phyloP scores from a whole-genome alignment of 257 asterid species.

The Penstemon barbatus region DNA sequence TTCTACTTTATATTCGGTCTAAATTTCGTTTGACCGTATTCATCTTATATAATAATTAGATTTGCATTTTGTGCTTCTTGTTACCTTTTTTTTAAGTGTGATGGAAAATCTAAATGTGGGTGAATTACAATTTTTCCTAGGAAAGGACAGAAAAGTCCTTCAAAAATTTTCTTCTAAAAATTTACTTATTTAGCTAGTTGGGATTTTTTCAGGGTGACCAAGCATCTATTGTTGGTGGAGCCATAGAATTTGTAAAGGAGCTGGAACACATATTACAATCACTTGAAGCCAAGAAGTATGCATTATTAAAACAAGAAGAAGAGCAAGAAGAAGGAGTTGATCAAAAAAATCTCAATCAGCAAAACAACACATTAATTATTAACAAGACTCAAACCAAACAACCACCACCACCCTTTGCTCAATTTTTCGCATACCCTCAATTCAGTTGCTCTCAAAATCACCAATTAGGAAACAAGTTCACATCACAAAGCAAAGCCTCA shows the following conservation, averaged over 20 bases:
- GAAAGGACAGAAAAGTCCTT: neutral
- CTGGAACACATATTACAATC: constrained; percentile 87
- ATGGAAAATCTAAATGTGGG: too few relatives aligned
- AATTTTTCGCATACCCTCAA: constrained; percentile 77
- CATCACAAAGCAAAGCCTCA: constrained; percentile 68
- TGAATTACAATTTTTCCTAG: neutral
- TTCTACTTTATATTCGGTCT: too few relatives aligned
- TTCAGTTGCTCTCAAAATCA: constrained; percentile 53
- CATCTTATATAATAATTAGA: too few relatives aligned
- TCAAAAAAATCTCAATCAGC: neutral
- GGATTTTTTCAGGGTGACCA: constrained; percentile 71
- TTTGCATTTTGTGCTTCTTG: too few relatives aligned
- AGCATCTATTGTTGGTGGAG: constrained; percentile 95
- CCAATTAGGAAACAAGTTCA: constrained; percentile 47
- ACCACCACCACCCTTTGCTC: constrained; percentile 53
- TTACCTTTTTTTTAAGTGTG: too few relatives aligned
- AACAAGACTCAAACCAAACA: neutral
- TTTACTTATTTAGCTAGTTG: too few relatives aligned
- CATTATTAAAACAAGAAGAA: constrained; percentile 28
- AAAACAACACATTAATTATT: neutral
- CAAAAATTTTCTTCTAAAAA: too few relatives aligned
- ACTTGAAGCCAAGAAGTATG: constrained; percentile 69
- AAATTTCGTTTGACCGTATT: too few relatives aligned
- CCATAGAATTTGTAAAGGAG: constrained; percentile 91
- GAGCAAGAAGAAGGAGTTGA: too few relatives aligned